Base-by-base conservation (phyloP, 2,329 filamentous ascomycete species). In the Trichoderma sp. region DNA sequence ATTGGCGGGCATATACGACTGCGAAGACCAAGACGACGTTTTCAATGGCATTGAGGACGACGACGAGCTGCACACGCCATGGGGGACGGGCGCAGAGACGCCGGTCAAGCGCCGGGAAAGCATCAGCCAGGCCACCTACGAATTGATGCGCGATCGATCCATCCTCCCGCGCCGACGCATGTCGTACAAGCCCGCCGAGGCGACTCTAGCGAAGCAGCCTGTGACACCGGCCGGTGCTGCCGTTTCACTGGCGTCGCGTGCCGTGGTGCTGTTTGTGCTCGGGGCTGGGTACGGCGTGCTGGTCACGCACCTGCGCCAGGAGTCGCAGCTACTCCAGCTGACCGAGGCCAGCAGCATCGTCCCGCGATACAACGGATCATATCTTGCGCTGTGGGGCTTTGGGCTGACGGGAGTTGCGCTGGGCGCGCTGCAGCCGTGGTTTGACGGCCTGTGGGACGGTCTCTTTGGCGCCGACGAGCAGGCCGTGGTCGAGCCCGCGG, bases 1-100 rank as follows among this genome's bases (percentile, higher is more conserved):
- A 0, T 86, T 99, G 5, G 92, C 91, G 73, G 95, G 96, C 66
- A 99, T 99, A 75, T 99, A 97, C 83, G 90, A 89, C 13, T 89
- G 89, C 7, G 87, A 87, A 0, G 83, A 86, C 55, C 79, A 80
- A 71, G 80, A 85, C 72, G 79, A 83, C 75, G 65, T 67, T 32
- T 67, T 67, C 56, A 59, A 60, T 76, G 18, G 63, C 65, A 56
- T 43, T 60, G 75, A 75, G 18, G 77, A 80, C 54, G 72, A 76
- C 69, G 87, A 88, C 72, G 89, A 90, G 71, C 79, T 84, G 3
- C 83, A 85, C 67, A 94, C 91, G 13, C 93, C 93, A 2, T 96
- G 91, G 90, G 92, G 91, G 28, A 91, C 89, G 0, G 93, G 92
- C 43, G 87, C 91, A 37, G 87, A 92, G 76, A 92, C 91, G 0